These are phyloP conservation scores for Yamadazyma epiphylla DNA, from an alignment of 1,139 yeast species.

Conservation along the genomic window DNA sequence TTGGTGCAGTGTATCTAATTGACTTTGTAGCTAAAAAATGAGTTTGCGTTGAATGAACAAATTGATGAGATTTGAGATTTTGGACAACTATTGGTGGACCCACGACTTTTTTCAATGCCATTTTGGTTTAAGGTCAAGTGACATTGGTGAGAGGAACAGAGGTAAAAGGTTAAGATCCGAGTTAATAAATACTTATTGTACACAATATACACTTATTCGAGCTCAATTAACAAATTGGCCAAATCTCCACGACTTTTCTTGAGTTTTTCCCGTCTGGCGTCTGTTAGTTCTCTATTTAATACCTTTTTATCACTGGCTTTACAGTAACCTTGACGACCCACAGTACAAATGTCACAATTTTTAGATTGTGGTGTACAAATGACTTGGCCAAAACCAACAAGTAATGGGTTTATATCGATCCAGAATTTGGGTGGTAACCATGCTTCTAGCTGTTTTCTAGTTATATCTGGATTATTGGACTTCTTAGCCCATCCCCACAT, in stretches of 20 bases:
- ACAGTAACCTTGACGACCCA: slow-evolving; percentile 52
- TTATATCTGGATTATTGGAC: slow-evolving; percentile 67
- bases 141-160: too few species aligned
- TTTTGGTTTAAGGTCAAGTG: too few species aligned
- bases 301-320: slow-evolving; percentile 46
- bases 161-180: too few species aligned
- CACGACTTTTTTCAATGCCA: too few species aligned
- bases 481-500: slow-evolving; percentile 76
- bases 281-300: slow-evolving; percentile 25
- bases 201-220: too few species aligned
- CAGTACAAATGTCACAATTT: slow-evolving; percentile 71
- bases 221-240: slow-evolving; percentile 19
- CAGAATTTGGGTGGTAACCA: slow-evolving; percentile 77
- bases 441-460: slow-evolving; percentile 61
- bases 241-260: slow-evolving; percentile 34
- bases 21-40: too few species aligned
- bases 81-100: too few species aligned
- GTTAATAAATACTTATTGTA: too few species aligned
- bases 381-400: slow-evolving; percentile 93
- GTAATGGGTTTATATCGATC: slow-evolving; percentile 78
- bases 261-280: slow-evolving; percentile 30
- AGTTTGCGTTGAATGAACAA: too few species aligned
- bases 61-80: too few species aligned
- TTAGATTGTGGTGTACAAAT: slow-evolving; percentile 72
- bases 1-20: too few species aligned